Evolutionary conservation across 2,329 filamentous ascomycete species (phyloP), one percentile per base, ranked within the genome.

Genomic region (Paraconiothyrium brasiliense): DNA sequence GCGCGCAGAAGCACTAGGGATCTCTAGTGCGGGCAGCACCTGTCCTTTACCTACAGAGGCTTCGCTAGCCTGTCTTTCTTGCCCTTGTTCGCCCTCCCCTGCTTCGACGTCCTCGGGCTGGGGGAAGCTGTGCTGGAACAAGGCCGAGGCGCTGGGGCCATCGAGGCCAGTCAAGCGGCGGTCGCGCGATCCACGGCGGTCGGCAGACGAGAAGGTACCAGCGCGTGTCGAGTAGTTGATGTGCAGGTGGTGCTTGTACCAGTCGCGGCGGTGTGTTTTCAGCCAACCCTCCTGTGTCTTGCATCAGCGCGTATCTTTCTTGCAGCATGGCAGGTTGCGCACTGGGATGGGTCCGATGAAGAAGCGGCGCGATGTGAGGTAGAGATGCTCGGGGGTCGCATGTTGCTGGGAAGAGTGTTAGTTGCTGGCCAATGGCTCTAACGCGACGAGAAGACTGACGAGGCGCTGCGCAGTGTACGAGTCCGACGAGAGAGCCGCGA

Each of bases 321-420:
- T 59, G 14, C 37, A 47, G 14, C 37, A 47, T 10, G 27, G 46
- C 30, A 52, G 62, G 39, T 41, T 51, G 66, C 74, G 58, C 73
- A 78, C 75, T 24, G 88, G 88, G 39, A 90, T 87, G 39, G 88
- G 88, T 0, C 88, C 88, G 61, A 90, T 87, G 76, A 90, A 90
- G 76, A 85, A 85, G 58, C 88, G 85, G 58, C 85, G 82, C 55
- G 83, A 86, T 7, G 88, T 90, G 67, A 87, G 78, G 76, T 89
- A 84, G 44, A 90, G 77, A 70, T 90, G 88, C 61, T 86, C 83
- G 27, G 86, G 82, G 47, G 85, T 87, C 52, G 86, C 85, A 82
- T 90, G 86, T 79, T 86, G 84, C 85, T 84, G 71, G 66, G 13
- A 34, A 41, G 39, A 16, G 37, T 39, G 67, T 69, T 47, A 69